phyloP scores from a whole-genome alignment of 768 basidiomycete species.

The Boletellus ananiceps region DNA sequence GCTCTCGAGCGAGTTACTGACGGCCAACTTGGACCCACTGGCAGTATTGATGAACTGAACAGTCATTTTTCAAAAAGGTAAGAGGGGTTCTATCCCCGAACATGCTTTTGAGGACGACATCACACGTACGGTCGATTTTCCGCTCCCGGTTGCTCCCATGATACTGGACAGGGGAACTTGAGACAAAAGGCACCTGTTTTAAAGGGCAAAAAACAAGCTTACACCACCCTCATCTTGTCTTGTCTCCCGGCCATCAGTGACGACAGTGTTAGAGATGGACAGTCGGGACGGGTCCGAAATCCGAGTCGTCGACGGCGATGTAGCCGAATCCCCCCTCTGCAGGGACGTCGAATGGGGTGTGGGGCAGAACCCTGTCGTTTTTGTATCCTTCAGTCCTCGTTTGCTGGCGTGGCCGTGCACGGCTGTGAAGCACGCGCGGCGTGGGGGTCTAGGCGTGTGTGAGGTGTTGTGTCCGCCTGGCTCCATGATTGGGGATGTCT shows the following conservation, averaged over 20 bases:
- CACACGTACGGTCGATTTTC: conserved; percentile 21
- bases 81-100: no score
- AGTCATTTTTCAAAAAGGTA: no score
- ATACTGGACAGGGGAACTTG: conserved; percentile 6
- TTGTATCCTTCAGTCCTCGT: conserved; percentile 1
- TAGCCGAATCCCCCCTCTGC: no score
- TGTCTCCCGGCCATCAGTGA: conserved; percentile 7
- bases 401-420: neutral
- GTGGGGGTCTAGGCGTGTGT: neutral
- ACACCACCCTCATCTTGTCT: conserved; percentile 19
- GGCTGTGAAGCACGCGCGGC: neutral
- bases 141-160: conserved; percentile 24
- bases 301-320: neutral
- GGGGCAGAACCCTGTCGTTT: no score
- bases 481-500: neutral
- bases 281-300: neutral
- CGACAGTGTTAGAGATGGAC: neutral
- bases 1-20: conserved; percentile 25
- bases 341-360: neutral
- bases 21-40: conserved; percentile 15
- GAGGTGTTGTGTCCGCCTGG: neutral
- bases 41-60: conserved; percentile 19
- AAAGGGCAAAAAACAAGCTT: neutral
- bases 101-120: neutral
- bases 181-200: neutral